A percentile compares a stretch with the other conserved stretches of the same genome.
phyloP scores from a whole-genome alignment of 78 protist genomes.

The Dictyostelium firmibasis region DNA sequence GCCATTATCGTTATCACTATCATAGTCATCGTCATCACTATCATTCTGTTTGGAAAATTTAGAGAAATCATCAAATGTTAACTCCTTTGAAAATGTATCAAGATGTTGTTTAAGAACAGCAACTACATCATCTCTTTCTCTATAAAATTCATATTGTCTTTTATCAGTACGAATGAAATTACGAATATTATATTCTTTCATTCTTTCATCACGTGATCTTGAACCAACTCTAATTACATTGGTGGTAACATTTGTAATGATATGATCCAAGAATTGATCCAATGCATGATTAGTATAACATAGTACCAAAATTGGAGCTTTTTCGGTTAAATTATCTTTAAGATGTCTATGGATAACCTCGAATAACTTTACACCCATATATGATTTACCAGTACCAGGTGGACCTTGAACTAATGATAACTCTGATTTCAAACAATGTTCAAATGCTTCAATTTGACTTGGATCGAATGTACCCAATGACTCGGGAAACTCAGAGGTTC shows the following conservation, averaged over 20 bases:
- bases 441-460: slow-evolving; percentile 47
- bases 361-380: slow-evolving; percentile 71
- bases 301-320: slow-evolving; percentile 62
- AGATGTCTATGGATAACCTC: slow-evolving; percentile 20
- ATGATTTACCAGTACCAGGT: slow-evolving; percentile 95
- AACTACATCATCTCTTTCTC: not conserved
- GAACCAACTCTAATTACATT: slow-evolving; percentile 37
- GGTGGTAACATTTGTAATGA: not conserved
- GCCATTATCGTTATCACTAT: not conserved
- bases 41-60: not conserved
- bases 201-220: slow-evolving; percentile 23
- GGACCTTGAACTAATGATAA: slow-evolving; percentile 91
- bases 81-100: not conserved
- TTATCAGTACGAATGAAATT: not conserved
- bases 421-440: slow-evolving; percentile 40
- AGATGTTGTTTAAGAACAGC: not conserved
- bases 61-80: not conserved
- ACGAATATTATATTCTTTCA: slow-evolving; percentile 34
- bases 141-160: not conserved
- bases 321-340: not conserved
- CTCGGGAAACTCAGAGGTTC: not conserved
- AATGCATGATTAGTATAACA: slow-evolving; percentile 95
- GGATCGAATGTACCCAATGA: slow-evolving; percentile 16
- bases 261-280: slow-evolving; percentile 88
- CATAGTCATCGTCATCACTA: not conserved